Base-by-base conservation (phyloP, 495 filamentous ascomycete genomes). In the Aspergillus funiculosus region DNA sequence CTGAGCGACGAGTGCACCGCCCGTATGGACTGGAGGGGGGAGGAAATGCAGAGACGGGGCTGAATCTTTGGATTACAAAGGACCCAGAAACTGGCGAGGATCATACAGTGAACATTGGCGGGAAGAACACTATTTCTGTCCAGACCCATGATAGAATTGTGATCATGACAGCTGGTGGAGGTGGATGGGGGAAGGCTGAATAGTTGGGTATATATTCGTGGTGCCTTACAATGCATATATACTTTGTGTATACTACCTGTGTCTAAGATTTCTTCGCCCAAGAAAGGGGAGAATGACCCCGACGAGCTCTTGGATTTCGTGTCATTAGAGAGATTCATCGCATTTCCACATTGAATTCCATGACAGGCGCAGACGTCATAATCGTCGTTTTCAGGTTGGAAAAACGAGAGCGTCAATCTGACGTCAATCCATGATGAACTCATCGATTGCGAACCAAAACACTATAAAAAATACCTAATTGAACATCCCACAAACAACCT, bases 21-120 rank as follows among this genome's bases (percentile, higher is more conserved):
- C 92, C 92, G 6, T 98, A 95, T 56, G 92, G 92, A 0, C 71
- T 96, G 39, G 81, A 78, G 15, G 91, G 91, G n/a, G 91, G 92
- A 0, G 84, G 83, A 53, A 81, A 90, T 51, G 91, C 80, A 0
- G 62, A 78, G 59, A 80, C 83, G 27, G 92, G 91, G 0, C 53
- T 90, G 47, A 98, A 98, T 53, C 64, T 89, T 50, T 96, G 92
- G 92, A 78, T 94, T 17, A 66, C 88, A 10, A 82, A 75, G 54
- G 67, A 74, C 31, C 21, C n/a, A 2, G 62, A 69, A 15, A 71
- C 67, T 30, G 46, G 46, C 11, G 46, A 48, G 22, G 46, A 48
- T 14, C 46, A 48, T 28, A 69, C 67, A 21, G 86, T 97, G 51
- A 95, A 90, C 58, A 62, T 96, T 34, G 92, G 91, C 0, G 89